Conservation (phyloP, 208 protist genomes). For the Acanthamoeba triangularis region DNA sequence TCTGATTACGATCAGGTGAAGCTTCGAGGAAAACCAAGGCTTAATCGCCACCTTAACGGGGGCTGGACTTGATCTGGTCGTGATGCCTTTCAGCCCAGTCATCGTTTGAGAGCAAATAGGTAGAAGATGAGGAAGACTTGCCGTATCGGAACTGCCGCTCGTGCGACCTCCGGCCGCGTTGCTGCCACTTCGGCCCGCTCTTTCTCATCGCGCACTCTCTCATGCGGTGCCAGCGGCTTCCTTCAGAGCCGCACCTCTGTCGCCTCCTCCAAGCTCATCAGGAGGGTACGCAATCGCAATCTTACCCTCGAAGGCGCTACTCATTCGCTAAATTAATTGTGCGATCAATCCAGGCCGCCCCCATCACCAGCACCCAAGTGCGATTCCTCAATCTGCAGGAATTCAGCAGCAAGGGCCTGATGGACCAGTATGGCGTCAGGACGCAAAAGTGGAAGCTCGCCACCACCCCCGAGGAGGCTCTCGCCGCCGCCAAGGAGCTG, state of each 20-base stretch:
- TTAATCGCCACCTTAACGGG: neutral
- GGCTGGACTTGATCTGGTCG: too few species aligned
- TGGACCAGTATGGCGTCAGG: slow-evolving; percentile 86
- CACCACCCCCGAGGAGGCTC: slow-evolving; percentile 78
- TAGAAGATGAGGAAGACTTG: neutral
- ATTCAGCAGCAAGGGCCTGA: slow-evolving; percentile 86
- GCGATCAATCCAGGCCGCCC: neutral
- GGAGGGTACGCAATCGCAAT: neutral
- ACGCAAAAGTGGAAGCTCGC: slow-evolving; percentile 84
- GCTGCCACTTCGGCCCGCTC: neutral
- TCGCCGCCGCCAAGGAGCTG: slow-evolving; percentile 76
- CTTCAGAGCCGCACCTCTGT: neutral
- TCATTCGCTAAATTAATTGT: neutral
- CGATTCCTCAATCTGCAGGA: slow-evolving; percentile 88
- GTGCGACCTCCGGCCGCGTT: neutral
- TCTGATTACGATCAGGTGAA: neutral
- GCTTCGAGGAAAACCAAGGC: too few species aligned
- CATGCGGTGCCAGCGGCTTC: neutral
- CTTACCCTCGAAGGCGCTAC: too few species aligned
- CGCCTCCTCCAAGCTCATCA: neutral
- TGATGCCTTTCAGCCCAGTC: too few species aligned
- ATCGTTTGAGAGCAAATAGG: too few species aligned
- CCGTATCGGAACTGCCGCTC: neutral
- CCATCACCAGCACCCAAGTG: slow-evolving; percentile 17
- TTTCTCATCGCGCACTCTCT: neutral